Evolutionary conservation across 129 eudicot species (phyloP).

Genomic region (Helichrysum umbraculigerum): DNA sequence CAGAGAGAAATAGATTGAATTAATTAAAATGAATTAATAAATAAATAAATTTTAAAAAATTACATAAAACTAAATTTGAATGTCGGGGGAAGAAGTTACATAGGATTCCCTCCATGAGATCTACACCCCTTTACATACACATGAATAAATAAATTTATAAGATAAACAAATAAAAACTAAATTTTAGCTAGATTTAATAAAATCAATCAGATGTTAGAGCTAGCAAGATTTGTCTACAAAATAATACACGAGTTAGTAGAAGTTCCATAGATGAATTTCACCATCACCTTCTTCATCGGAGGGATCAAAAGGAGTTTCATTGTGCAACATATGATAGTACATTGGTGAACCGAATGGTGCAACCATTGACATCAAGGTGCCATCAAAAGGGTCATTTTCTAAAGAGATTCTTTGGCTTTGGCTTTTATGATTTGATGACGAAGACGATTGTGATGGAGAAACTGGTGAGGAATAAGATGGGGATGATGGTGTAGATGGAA

Average conservation of each 20-base stretch:
- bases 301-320: conserved; percentile 32
- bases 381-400: conserved; percentile 22
- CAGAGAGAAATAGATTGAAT: conserved; percentile 6
- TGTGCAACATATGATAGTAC: conserved; percentile 49
- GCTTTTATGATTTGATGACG: conserved; percentile 22
- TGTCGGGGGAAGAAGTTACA: conserved; percentile 31
- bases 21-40: no score
- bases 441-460: conserved; percentile 9
- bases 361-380: conserved; percentile 34
- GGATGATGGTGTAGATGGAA: background rate
- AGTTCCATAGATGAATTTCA: conserved; percentile 72
- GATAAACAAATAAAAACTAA: background rate
- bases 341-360: conserved; percentile 62
- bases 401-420: background rate
- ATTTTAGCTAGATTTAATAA: background rate
- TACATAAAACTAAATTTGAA: conserved; percentile 29
- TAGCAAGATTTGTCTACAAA: background rate
- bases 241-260: conserved; percentile 36
- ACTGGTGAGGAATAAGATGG: conserved; percentile 31
- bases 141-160: conserved; percentile 1
- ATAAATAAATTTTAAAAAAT: no score
- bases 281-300: conserved; percentile 47
- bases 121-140: conserved; percentile 23
- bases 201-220: background rate
- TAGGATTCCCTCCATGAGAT: conserved; percentile 32